Base-by-base conservation (phyloP, 495 filamentous ascomycete genomes). In the Penicillium taxi region DNA sequence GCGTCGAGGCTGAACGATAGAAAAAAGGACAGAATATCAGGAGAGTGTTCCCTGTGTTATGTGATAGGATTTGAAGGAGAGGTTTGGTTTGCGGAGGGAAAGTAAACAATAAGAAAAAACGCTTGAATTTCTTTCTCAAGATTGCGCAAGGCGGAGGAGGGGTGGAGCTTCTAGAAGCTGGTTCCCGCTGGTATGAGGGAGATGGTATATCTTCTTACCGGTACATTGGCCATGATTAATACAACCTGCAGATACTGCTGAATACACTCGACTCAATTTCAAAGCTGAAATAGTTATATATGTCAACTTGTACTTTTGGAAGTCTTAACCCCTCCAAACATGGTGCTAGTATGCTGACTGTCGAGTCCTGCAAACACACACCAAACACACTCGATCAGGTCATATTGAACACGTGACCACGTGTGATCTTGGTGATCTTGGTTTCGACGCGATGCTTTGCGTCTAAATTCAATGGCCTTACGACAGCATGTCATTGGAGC, bases 401-500 rank as follows among this genome's bases (percentile, higher is more conserved):
- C 21, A 47, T 45, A 53, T 44, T 16, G 24, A 7, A 28, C 62
- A 66, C 35, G 58, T 66, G 62, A 64, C 26, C 32, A 58, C 62
- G 62, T 61, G 62, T 62, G 43, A 24, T 20, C 21, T 12, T 28
- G 37, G 44, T 27, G 32, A n/a, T 31, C 35, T 24, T 25, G 26
- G 15, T 45, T 23, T n/a, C n/a, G n/a, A n/a, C n/a, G n/a, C n/a
- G n/a, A n/a, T n/a, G n/a, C n/a, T n/a, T n/a, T n/a, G n/a, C n/a
- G n/a, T n/a, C 20, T 32, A 29, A 16, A 9, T 26, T 14, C 29
- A 26, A 52, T 53, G 45, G 45, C 32, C 30, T 13, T 2, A 13
- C n/a, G 18, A 8, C 32, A 61, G 41, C 0, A 68, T 67, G 63
- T 68, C 66, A 32, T 39, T 70, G 26, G 19, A 66, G 48, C 54